These are phyloP conservation scores for Microdochium paspali DNA, from an alignment of 2,329 filamentous ascomycete genomes.

Conservation along the genomic window DNA sequence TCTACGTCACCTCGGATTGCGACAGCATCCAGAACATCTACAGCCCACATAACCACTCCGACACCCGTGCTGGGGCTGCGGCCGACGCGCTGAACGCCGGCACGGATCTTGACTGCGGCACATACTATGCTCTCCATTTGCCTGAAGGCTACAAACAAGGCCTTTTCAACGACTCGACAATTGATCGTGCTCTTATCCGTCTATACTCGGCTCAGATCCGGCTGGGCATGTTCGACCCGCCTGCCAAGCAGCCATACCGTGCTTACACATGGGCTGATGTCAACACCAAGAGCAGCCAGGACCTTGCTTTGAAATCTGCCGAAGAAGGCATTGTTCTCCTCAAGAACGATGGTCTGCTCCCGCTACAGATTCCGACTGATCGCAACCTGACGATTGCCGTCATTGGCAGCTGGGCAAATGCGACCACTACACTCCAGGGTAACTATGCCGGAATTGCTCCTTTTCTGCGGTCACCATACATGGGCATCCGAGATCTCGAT, in stretches of 20 bases:
- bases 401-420: conserved; percentile 15
- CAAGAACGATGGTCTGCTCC: conserved; percentile 15
- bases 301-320: conserved; percentile 12
- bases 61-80: conserved; percentile 18
- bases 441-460: conserved; percentile 41
- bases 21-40: conserved; percentile 52
- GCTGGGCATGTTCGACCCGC: conserved; percentile 20
- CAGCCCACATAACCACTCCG: conserved; percentile 24
- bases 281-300: conserved; percentile 11
- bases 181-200: conserved; percentile 16
- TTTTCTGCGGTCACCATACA: conserved; percentile 42
- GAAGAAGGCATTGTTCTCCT: conserved; percentile 15
- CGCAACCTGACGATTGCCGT: conserved; percentile 11
- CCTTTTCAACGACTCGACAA: conserved; percentile 14
- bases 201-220: conserved; percentile 19
- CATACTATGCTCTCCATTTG: conserved; percentile 15
- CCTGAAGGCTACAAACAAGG: conserved; percentile 16
- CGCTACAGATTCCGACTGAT: conserved; percentile 8
- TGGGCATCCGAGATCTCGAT: conserved; percentile 37
- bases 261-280: conserved; percentile 12
- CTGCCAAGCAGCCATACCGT: conserved; percentile 11
- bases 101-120: conserved; percentile 23
- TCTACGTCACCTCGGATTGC: conserved; percentile 57
- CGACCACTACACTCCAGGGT: conserved; percentile 14
- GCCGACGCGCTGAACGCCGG: conserved; percentile 23